A percentile compares a stretch with the other conserved stretches of the same genome.
These are phyloP conservation scores for Umbellularia californica DNA, from an alignment of 164 flowering plant genomes.

Conservation along the genomic window DNA sequence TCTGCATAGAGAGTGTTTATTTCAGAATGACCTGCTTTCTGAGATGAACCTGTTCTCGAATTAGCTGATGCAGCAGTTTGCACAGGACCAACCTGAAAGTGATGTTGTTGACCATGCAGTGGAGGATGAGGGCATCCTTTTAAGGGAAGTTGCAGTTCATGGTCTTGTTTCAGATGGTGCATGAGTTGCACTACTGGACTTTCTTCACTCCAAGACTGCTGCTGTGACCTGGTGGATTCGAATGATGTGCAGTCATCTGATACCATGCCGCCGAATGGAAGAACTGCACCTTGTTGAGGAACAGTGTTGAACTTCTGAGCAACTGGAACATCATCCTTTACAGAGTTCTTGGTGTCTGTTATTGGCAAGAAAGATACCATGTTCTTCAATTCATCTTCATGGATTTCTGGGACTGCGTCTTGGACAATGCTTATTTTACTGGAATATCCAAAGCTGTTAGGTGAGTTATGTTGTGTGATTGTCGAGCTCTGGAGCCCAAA, in stretches of 20 bases:
- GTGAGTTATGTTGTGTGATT: constrained; percentile 21
- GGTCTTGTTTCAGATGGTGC: constrained; percentile 29
- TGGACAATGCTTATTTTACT: constrained; percentile 27
- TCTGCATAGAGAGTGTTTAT: constrained; percentile 25
- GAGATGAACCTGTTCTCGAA: constrained; percentile 22
- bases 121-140: constrained; percentile 27
- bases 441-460: constrained; percentile 27
- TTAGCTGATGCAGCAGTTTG: constrained; percentile 14
- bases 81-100: constrained; percentile 26
- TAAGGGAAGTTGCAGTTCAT: constrained; percentile 19
- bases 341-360: constrained; percentile 23
- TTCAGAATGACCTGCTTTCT: constrained; percentile 14
- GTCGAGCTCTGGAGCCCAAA: constrained; percentile 35
- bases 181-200: constrained; percentile 28
- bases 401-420: constrained; percentile 25
- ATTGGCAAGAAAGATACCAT: constrained; percentile 22
- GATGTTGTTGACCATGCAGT: constrained; percentile 22
- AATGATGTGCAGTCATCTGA: constrained; percentile 29
- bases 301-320: constrained; percentile 22
- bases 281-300: constrained; percentile 22
- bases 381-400: constrained; percentile 29
- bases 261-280: constrained; percentile 24
- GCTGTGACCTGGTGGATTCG: constrained; percentile 25
- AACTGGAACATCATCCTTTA: constrained; percentile 25
- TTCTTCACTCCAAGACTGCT: constrained; percentile 37